Evolutionary conservation across 148 eudicot genomes (phyloP).

Genomic region (Amaranthus hypochondriacus): DNA sequence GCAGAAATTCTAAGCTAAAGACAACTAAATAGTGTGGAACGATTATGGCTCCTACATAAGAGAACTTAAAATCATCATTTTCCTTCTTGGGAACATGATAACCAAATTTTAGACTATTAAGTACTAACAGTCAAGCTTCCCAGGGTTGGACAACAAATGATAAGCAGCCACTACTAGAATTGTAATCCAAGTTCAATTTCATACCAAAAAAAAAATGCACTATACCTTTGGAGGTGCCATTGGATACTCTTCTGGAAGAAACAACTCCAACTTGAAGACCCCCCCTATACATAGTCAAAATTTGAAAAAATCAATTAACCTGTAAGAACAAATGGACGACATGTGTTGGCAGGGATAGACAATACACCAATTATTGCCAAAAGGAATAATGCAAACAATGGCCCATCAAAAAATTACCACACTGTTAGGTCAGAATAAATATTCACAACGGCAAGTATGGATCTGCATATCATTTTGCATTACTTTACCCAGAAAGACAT

Average conservation of each 20-base stretch:
- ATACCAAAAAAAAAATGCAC: not conserved
- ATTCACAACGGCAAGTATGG: not conserved
- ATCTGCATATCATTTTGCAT: not conserved
- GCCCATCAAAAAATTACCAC: not conserved
- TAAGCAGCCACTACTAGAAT: not conserved
- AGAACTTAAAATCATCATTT: not conserved
- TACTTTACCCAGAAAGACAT: constrained; percentile 1
- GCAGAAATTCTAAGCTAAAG: too few relatives aligned
- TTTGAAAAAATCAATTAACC: not conserved
- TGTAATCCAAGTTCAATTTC: not conserved
- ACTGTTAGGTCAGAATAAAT: constrained; percentile 3
- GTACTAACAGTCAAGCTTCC: not conserved
- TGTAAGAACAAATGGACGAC: not conserved
- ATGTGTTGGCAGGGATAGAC: not conserved
- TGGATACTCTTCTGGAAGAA: constrained; percentile 98
- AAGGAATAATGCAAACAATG: not conserved
- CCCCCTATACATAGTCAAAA: constrained; percentile 56
- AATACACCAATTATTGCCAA: not conserved
- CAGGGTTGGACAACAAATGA: not conserved
- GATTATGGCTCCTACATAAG: too few relatives aligned
- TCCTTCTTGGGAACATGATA: not conserved
- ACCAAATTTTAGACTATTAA: not conserved
- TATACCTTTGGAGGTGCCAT: constrained; percentile 99
- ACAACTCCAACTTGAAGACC: constrained; percentile 94
- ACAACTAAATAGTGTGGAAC: too few relatives aligned